Percentiles rank a stretch among this genome's conserved stretches.
Conservation (phyloP, 2,329 filamentous ascomycete genomes). For the Didymellaceae sp. region DNA sequence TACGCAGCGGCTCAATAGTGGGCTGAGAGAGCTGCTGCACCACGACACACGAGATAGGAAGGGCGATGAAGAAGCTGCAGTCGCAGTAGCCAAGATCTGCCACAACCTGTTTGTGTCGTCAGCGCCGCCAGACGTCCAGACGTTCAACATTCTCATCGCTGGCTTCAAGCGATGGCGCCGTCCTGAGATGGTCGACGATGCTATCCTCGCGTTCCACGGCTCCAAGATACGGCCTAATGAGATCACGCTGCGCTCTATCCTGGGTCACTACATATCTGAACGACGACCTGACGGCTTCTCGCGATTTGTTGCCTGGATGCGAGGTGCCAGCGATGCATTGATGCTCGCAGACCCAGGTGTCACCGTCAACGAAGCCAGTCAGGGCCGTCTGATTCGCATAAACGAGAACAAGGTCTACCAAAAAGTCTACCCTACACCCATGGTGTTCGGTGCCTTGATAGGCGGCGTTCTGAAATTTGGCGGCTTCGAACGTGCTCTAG, state of each 20-base stretch:
- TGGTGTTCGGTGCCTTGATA: constrained; percentile 53
- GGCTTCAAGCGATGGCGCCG: constrained; percentile 57
- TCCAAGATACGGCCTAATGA: constrained; percentile 56
- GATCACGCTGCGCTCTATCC: constrained; percentile 49
- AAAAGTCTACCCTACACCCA: constrained; percentile 52
- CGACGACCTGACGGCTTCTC: constrained; percentile 45
- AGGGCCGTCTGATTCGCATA: constrained; percentile 34
- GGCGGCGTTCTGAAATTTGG: constrained; percentile 53
- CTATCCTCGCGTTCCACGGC: constrained; percentile 42
- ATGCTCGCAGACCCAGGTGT: constrained; percentile 51
- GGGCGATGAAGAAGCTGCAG: constrained; percentile 18
- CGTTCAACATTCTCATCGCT: constrained; percentile 74
- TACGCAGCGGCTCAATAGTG: constrained; percentile 38
- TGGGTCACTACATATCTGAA: constrained; percentile 49
- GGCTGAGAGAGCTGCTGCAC: constrained; percentile 33
- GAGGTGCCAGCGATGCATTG: constrained; percentile 48
- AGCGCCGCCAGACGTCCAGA: constrained; percentile 69
- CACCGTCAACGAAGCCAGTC: constrained; percentile 42
- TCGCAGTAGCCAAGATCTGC: constrained; percentile 50
- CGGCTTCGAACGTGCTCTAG: constrained; percentile 53
- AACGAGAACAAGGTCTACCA: constrained; percentile 48
- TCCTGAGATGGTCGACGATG: constrained; percentile 31
- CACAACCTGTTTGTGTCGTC: constrained; percentile 71
- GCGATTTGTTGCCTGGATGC: constrained; percentile 51
- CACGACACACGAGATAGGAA: constrained; percentile 20